Conservation (phyloP, 352 stramenopile species). For the Phytophthora macrochlamydospora region DNA sequence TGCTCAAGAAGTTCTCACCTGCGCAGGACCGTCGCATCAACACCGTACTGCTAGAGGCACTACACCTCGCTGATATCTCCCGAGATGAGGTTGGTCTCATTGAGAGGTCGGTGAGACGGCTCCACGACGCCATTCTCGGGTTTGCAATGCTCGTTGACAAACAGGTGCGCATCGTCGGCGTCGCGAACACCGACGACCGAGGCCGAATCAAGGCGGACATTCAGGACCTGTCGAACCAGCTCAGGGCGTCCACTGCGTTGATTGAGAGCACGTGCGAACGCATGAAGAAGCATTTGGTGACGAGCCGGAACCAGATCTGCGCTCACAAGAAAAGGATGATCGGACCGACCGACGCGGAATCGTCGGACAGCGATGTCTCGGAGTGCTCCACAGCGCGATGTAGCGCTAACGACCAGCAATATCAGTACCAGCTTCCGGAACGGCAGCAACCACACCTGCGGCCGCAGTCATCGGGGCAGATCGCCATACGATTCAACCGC, state of each 20-base stretch:
- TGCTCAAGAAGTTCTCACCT: constrained; percentile 64
- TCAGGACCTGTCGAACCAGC: constrained; percentile 58
- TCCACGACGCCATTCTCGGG: constrained; percentile 64
- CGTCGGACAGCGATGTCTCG: constrained; percentile 22
- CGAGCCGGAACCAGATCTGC: constrained; percentile 57
- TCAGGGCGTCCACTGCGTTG: constrained; percentile 57
- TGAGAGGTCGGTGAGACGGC: constrained; percentile 58
- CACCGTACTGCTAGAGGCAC: constrained; percentile 61
- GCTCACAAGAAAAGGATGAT: constrained; percentile 50
- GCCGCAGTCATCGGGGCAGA: constrained; percentile 11
- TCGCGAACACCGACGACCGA: constrained; percentile 46
- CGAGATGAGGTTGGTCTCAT: constrained; percentile 61
- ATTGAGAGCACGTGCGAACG: constrained; percentile 60
- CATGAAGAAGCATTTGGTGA: constrained; percentile 59
- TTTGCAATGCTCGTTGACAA: constrained; percentile 79
- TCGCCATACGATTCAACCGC: constrained; percentile 28
- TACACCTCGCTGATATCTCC: constrained; percentile 69
- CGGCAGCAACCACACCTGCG: constrained; percentile 10
- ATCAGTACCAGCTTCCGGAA: constrained; percentile 2
- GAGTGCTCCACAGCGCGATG: constrained; percentile 27
- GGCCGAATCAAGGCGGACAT: constrained; percentile 63
- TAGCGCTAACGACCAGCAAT: constrained; percentile 23
- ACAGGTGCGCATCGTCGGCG: constrained; percentile 69
- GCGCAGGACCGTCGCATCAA: constrained; percentile 65
- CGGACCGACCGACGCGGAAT: constrained; percentile 28